These are phyloP conservation scores for Syncephalastrum sp. DNA, from an alignment of 371 early-diverging fungal species.

Conservation along the genomic window DNA sequence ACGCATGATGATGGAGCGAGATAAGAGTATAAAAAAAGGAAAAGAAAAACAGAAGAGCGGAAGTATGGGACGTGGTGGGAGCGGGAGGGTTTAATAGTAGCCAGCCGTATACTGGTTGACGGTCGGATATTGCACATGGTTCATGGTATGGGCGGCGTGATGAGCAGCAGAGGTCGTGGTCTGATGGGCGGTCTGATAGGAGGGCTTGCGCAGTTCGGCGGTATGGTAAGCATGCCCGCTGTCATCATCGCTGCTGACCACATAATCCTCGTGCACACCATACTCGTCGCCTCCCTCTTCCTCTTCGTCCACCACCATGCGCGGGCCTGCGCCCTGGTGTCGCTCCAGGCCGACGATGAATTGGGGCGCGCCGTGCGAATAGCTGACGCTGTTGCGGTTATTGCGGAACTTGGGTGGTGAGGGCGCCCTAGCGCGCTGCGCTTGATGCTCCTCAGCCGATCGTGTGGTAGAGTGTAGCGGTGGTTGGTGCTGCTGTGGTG, in stretches of 20 bases:
- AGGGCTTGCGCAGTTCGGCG: too few species aligned
- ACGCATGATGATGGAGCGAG: too few species aligned
- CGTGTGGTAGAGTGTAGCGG: background rate
- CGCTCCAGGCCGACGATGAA: slow-evolving; percentile 51
- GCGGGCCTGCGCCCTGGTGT: slow-evolving; percentile 9
- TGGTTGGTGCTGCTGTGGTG: background rate
- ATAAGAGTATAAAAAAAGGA: too few species aligned
- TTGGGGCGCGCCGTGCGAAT: slow-evolving; percentile 49
- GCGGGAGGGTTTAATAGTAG: too few species aligned
- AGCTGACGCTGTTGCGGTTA: slow-evolving; percentile 54
- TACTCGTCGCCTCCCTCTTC: slow-evolving; percentile 9
- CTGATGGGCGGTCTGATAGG: too few species aligned
- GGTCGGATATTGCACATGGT: too few species aligned
- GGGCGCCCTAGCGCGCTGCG: background rate
- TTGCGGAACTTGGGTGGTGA: slow-evolving; percentile 18
- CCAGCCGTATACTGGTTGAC: too few species aligned
- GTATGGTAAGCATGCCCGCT: background rate
- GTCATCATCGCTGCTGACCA: slow-evolving; percentile 7
- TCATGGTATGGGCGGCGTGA: too few species aligned
- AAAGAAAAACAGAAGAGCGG: too few species aligned
- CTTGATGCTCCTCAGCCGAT: too few species aligned
- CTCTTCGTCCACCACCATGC: slow-evolving; percentile 1
- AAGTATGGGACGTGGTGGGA: too few species aligned
- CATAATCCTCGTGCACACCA: background rate
- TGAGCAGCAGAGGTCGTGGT: too few species aligned